Evolutionary conservation across 1,139 yeast species (phyloP).

Genomic region (Saccharomyces hybrid): DNA sequence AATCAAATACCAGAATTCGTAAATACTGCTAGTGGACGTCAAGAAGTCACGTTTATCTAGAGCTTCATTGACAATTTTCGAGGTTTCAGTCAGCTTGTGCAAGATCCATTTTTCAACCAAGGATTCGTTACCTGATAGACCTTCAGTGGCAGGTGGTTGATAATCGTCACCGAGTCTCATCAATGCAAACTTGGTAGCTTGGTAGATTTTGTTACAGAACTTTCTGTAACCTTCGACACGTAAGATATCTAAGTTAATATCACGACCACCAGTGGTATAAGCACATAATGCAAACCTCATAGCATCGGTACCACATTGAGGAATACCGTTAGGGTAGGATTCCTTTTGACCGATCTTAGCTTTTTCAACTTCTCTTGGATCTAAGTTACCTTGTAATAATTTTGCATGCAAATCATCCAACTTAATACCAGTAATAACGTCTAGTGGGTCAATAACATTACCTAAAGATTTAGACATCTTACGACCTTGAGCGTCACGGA

Average conservation of each 20-base stretch:
- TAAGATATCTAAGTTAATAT: constrained; percentile 88
- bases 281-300: constrained; percentile 97
- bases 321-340: constrained; percentile 94
- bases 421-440: constrained; percentile 83
- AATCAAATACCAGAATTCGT: constrained; percentile 90
- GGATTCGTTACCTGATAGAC: constrained; percentile 71
- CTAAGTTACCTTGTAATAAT: constrained; percentile 74
- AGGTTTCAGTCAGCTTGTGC: constrained; percentile 69
- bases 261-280: constrained; percentile 97
- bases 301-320: constrained; percentile 99
- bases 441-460: constrained; percentile 92
- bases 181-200: constrained; percentile 94
- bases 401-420: constrained; percentile 75
- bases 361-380: constrained; percentile 77
- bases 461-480: constrained; percentile 98
- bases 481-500: constrained; percentile 98
- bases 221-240: constrained; percentile 99
- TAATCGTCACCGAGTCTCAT: constrained; percentile 89
- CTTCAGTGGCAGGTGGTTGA: constrained; percentile 60
- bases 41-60: constrained; percentile 84
- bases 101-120: constrained; percentile 96
- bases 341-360: constrained; percentile 84
- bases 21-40: constrained; percentile 77
- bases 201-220: constrained; percentile 98
- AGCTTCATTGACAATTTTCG: constrained; percentile 55